Evolutionary conservation across 805 yeast genomes (phyloP).

Genomic region (Kazachstania kunashirensis): DNA sequence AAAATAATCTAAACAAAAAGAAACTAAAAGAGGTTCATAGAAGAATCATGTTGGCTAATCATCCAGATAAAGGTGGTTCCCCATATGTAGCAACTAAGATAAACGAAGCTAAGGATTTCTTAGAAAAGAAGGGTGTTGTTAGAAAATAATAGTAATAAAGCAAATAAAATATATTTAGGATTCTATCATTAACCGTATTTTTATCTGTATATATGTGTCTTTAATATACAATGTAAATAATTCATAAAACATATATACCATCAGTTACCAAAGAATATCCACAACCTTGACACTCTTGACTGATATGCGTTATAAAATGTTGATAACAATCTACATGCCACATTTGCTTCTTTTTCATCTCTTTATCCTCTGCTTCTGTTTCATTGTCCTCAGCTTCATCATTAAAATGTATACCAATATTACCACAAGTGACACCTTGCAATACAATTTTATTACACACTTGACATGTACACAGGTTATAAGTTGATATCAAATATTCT

Average conservation of each 20-base stretch:
- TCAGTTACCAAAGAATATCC: slow-evolving; percentile 10
- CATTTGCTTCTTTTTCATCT: slow-evolving; percentile 1
- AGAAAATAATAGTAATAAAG: no score
- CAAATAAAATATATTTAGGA: no score
- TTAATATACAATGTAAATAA: neutral
- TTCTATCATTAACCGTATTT: no score
- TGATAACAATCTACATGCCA: slow-evolving; percentile 29
- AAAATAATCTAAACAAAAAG: slow-evolving; percentile 50
- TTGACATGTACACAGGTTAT: slow-evolving; percentile 14
- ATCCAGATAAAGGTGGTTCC: slow-evolving; percentile 93
- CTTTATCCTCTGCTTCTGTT: neutral
- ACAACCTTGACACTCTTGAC: slow-evolving; percentile 16
- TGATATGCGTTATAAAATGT: slow-evolving; percentile 22
- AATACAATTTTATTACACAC: slow-evolving; percentile 17
- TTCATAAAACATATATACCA: slow-evolving; percentile 19
- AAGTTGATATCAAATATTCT: slow-evolving; percentile 14
- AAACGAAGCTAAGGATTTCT: slow-evolving; percentile 72
- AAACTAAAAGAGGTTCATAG: slow-evolving; percentile 79
- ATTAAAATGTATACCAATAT: slow-evolving; percentile 2
- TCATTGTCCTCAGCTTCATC: neutral
- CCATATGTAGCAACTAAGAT: slow-evolving; percentile 84
- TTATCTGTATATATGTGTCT: neutral
- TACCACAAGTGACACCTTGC: slow-evolving; percentile 22
- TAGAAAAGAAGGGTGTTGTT: slow-evolving; percentile 24
- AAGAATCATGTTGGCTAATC: slow-evolving; percentile 81